These are phyloP conservation scores for Diaporthe humulicola DNA, from an alignment of 2,329 filamentous ascomycete genomes.

Conservation along the genomic window DNA sequence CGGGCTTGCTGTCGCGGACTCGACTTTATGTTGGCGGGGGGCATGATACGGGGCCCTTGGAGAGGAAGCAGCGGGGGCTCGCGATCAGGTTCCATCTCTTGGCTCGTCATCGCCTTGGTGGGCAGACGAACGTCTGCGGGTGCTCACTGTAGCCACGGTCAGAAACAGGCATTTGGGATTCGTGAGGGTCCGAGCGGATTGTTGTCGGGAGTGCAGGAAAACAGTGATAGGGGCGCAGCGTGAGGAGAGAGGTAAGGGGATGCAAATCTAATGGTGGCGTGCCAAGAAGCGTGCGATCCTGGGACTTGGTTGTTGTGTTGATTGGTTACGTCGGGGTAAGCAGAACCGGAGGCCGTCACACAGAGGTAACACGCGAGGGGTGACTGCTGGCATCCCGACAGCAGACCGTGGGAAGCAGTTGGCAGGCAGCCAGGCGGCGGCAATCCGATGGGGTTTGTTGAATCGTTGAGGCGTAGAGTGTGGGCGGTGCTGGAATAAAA, in stretches of 20 bases:
- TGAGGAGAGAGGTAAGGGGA: conserved; percentile 25
- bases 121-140: conserved; percentile 40
- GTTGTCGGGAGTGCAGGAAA: background rate
- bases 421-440: conserved; percentile 18
- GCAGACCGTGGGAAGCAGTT: background rate
- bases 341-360: conserved; percentile 22
- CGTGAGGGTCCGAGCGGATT: background rate
- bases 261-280: conserved; percentile 22
- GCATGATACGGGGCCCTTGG: conserved; percentile 33
- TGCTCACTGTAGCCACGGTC: conserved; percentile 37
- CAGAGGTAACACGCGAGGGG: background rate
- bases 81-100: conserved; percentile 40
- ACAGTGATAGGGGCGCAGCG: background rate
- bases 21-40: conserved; percentile 13
- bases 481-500: conserved; percentile 13
- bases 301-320: conserved; percentile 13
- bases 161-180: conserved; percentile 34
- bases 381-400: background rate
- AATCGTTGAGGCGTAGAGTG: conserved; percentile 7
- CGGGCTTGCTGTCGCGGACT: conserved; percentile 26
- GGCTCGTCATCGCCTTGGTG: conserved; percentile 39
- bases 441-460: conserved; percentile 20
- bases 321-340: conserved; percentile 12
- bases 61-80: conserved; percentile 39
- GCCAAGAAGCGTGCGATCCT: conserved; percentile 19